Conservation (phyloP, 768 basidiomycete genomes). For the Lactarius deliciosus region DNA sequence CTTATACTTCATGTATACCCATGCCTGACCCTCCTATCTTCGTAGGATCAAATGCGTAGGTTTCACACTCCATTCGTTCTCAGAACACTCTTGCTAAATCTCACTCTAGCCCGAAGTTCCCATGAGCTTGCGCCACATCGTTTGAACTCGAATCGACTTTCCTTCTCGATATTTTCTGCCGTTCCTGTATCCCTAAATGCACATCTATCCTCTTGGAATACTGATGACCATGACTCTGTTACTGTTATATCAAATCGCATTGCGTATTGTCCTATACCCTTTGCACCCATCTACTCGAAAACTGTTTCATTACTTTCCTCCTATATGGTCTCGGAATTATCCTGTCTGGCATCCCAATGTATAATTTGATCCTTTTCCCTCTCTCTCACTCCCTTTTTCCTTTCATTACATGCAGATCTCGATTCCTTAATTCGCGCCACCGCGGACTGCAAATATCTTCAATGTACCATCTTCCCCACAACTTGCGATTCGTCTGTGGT, state of each 20-base stretch:
- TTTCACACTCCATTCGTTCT: slow-evolving; percentile 21
- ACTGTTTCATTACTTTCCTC: slow-evolving; percentile 63
- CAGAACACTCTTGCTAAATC: slow-evolving; percentile 29
- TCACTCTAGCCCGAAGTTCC: slow-evolving; percentile 79
- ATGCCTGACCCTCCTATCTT: slow-evolving; percentile 17
- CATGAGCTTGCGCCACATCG: slow-evolving; percentile 84
- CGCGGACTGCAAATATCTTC: slow-evolving; percentile 49
- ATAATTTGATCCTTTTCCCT: slow-evolving; percentile 47
- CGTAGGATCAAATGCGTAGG: slow-evolving; percentile 75
- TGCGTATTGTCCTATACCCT: slow-evolving; percentile 67
- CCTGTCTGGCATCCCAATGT: slow-evolving; percentile 57
- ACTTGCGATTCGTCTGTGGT: slow-evolving; percentile 62
- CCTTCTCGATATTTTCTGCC: slow-evolving; percentile 39
- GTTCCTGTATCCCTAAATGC: slow-evolving; percentile 83
- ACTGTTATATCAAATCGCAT: slow-evolving; percentile 50
- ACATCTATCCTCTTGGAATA: slow-evolving; percentile 38
- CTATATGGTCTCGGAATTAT: slow-evolving; percentile 42
- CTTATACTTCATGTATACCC: not conserved
- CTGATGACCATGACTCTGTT: slow-evolving; percentile 35
- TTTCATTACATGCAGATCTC: slow-evolving; percentile 30
- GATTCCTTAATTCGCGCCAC: slow-evolving; percentile 31
- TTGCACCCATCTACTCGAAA: slow-evolving; percentile 48
- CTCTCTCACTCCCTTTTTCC: slow-evolving; percentile 38
- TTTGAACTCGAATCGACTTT: slow-evolving; percentile 51
- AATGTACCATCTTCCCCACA: slow-evolving; percentile 94